phyloP scores from a whole-genome alignment of 2,329 filamentous ascomycete genomes.

The Penicillium concentricum region DNA sequence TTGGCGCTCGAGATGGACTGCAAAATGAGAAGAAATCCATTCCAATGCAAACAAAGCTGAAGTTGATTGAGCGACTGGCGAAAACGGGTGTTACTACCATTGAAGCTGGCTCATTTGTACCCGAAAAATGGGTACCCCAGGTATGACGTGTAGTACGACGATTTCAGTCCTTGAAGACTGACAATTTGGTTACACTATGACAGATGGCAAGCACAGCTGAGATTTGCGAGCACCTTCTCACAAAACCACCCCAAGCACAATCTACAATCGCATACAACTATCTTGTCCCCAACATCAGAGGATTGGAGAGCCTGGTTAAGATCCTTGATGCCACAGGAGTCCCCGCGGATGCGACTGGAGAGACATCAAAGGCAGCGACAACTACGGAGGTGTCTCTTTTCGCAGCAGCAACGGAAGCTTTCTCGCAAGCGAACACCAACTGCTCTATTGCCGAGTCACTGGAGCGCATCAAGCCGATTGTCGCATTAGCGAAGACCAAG shows the following conservation, averaged over 20 bases:
- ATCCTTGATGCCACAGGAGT: constrained; percentile 47
- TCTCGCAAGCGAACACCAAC: constrained; percentile 66
- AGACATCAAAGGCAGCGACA: constrained; percentile 31
- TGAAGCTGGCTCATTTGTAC: constrained; percentile 55
- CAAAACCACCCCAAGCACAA: constrained; percentile 50
- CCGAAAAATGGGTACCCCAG: constrained; percentile 56
- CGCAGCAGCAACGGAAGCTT: constrained; percentile 63
- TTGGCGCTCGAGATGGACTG: constrained; percentile 54
- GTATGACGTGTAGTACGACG: constrained; percentile 29
- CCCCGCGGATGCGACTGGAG: constrained; percentile 30
- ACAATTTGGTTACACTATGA: background rate
- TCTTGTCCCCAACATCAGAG: constrained; percentile 63
- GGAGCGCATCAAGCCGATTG: constrained; percentile 58
- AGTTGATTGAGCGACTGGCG: constrained; percentile 49
- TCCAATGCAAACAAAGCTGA: constrained; percentile 49
- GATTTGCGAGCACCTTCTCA: constrained; percentile 57
- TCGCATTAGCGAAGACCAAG: constrained; percentile 55
- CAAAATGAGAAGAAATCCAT: constrained; percentile 55
- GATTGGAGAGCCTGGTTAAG: constrained; percentile 59
- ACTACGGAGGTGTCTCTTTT: constrained; percentile 62
- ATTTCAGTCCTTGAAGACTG: background rate
- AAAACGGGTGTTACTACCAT: constrained; percentile 51
- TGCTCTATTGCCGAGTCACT: constrained; percentile 63
- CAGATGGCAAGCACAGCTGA: constrained; percentile 66
- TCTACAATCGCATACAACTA: constrained; percentile 63